Evolutionary conservation across 495 filamentous ascomycete species (phyloP), one percentile per base, ranked within the genome.

Genomic region (Podospora anserina): DNA sequence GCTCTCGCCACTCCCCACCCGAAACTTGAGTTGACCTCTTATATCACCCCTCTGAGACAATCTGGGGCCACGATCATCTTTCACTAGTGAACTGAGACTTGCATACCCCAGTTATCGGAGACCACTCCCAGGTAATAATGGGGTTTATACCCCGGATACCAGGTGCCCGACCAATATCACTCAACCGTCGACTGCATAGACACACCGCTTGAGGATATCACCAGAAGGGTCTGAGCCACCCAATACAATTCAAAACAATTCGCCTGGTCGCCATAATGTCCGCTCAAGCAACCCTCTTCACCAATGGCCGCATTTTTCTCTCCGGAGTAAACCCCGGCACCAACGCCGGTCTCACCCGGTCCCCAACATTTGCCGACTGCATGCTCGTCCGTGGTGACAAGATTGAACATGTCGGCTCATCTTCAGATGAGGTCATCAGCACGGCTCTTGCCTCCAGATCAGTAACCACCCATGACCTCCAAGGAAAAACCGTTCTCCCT

Each of bases 401-500:
- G 60, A 81, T 83, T 71, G 65, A 57, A 20, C 71, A 79, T 34
- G 79, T 88, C 70, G 87, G 88, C 20, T 66, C 76, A 26, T 64
- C 69, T 1, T 71, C 72, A 30, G 78, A 82, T 53, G 75, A 74
- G 1, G 64, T 75, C 23, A 71, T 82, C 27, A 70, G 73, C 20
- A 65, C 73, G 0, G 77, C 80, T 44, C 71, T 72, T 26, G 55
- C 75, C 2, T 26, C 73, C 26, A 76, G 75, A 16, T 49, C 62
- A 20, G 15, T 68, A 77, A 63, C 65, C n/a, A 80, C 86, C 0
- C 76, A 72, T 65, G 82, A 88, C 69, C 77, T 90, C 19, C 61
- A 78, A 0, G 76, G 81, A 53, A 77, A 76, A 23, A 82, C 84
- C 27, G 76, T 90, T 13, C 74, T 89, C 34, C 88, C 88, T 0